A percentile compares a stretch with the other conserved stretches of the same genome.
Evolutionary conservation across 2,329 filamentous ascomycete species (phyloP).

Genomic region (Amauroascus niger): DNA sequence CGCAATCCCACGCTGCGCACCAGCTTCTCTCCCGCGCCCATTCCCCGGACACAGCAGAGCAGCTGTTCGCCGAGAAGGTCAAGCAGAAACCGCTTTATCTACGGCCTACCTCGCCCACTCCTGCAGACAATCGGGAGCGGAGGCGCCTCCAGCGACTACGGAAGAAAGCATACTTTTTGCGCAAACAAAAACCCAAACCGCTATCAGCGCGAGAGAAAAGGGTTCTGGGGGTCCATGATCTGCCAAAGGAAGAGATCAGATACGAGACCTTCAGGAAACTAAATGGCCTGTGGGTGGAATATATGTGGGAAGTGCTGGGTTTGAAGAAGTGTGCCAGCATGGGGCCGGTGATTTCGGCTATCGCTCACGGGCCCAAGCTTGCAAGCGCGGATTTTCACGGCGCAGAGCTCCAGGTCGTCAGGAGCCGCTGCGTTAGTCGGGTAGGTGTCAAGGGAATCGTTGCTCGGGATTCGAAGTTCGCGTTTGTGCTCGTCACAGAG

Average conservation of each 20-base stretch:
- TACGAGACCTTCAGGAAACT: constrained; percentile 71
- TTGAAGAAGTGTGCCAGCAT: constrained; percentile 33
- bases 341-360: constrained; percentile 46
- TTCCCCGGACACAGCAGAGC: constrained; percentile 57
- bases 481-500: constrained; percentile 72
- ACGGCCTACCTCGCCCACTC: constrained; percentile 61
- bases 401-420: constrained; percentile 68
- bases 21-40: constrained; percentile 68
- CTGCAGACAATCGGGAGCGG: constrained; percentile 43
- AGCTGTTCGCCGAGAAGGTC: constrained; percentile 73
- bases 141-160: constrained; percentile 44
- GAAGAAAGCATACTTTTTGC: constrained; percentile 38
- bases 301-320: constrained; percentile 72
- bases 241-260: constrained; percentile 58
- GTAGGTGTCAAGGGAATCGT: constrained; percentile 82
- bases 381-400: constrained; percentile 86
- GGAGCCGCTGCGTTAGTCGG: constrained; percentile 68
- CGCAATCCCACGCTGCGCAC: constrained; percentile 43
- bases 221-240: constrained; percentile 59
- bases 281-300: constrained; percentile 69
- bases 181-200: constrained; percentile 51
- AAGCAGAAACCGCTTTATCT: constrained; percentile 72
- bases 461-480: constrained; percentile 75
- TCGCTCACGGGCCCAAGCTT: constrained; percentile 49
- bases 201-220: constrained; percentile 74